Conservation (phyloP, 2,329 filamentous ascomycete species). For the Colletotrichum sp. region DNA sequence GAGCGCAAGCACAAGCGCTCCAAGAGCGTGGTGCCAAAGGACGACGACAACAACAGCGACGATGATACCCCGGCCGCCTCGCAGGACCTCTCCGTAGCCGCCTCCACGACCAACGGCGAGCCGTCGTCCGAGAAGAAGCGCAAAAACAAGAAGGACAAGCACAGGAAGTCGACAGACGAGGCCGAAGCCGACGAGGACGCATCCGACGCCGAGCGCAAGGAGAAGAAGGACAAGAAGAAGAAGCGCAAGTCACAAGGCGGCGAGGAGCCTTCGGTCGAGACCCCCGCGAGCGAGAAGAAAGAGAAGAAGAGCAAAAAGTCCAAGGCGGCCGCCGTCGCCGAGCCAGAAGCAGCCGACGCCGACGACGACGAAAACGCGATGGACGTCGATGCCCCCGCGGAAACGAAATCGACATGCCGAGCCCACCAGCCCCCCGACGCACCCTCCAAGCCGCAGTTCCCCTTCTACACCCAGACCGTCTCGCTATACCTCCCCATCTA, state of each 20-base stretch:
- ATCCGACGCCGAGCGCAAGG: constrained; percentile 31
- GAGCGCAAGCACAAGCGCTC: constrained; percentile 56
- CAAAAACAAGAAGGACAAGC: constrained; percentile 15
- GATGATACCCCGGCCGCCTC: neutral
- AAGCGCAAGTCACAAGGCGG: constrained; percentile 33
- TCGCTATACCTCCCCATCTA: constrained; percentile 81
- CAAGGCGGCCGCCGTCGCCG: constrained; percentile 22
- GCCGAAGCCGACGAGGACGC: constrained; percentile 24
- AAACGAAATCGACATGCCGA: constrained; percentile 30
- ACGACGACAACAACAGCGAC: constrained; percentile 29
- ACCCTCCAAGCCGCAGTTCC: constrained; percentile 55
- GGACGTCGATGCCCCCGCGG: constrained; percentile 40
- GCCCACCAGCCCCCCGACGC: constrained; percentile 40
- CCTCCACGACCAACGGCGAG: constrained; percentile 14
- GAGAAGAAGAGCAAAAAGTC: constrained; percentile 29
- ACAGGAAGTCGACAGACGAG: constrained; percentile 16
- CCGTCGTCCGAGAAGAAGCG: constrained; percentile 8
- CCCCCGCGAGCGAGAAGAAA: constrained; percentile 20
- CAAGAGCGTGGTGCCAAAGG: constrained; percentile 40
- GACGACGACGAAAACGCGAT: constrained; percentile 37
- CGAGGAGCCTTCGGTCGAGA: neutral
- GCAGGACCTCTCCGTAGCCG: constrained; percentile 10
- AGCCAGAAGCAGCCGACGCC: constrained; percentile 9
- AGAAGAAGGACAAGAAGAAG: constrained; percentile 36
- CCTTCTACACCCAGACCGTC: constrained; percentile 79